phyloP scores from a whole-genome alignment of 345 rosid species.

The Murraya paniculata region DNA sequence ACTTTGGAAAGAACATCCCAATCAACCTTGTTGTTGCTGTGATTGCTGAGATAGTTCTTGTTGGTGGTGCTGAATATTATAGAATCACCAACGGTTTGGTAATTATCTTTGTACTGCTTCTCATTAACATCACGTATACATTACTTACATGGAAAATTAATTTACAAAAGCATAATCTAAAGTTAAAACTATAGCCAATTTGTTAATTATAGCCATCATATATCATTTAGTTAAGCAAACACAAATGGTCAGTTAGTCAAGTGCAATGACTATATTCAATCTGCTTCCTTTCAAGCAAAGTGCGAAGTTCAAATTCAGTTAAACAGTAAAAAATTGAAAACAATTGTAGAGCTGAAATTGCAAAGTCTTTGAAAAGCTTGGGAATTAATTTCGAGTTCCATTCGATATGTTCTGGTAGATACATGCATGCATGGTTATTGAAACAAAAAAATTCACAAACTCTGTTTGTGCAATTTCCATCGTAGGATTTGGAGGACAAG shows the following conservation, averaged over 20 bases:
- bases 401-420: neutral
- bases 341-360: too few relatives aligned
- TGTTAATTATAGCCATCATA: too few relatives aligned
- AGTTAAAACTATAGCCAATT: too few relatives aligned
- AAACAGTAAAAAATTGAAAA: too few relatives aligned
- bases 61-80: slow-evolving; percentile 98
- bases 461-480: neutral
- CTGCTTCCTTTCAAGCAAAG: too few relatives aligned
- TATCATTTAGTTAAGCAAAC: too few relatives aligned
- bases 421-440: neutral
- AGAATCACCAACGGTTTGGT: slow-evolving; percentile 93
- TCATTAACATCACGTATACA: too few relatives aligned
- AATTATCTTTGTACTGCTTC: neutral
- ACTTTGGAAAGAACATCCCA: slow-evolving; percentile 87
- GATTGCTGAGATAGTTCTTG: slow-evolving; percentile 76
- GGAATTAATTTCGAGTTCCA: neutral
- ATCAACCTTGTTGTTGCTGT: slow-evolving; percentile 83
- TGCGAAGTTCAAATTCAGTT: too few relatives aligned
- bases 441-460: neutral
- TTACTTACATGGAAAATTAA: too few relatives aligned
- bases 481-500: slow-evolving; percentile 88
- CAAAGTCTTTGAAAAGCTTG: neutral
- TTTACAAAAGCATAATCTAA: too few relatives aligned
- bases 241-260: too few relatives aligned
- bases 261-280: too few relatives aligned